Conservation (phyloP, 176 grass and related monocot species). For the Cymbopogon citratus region DNA sequence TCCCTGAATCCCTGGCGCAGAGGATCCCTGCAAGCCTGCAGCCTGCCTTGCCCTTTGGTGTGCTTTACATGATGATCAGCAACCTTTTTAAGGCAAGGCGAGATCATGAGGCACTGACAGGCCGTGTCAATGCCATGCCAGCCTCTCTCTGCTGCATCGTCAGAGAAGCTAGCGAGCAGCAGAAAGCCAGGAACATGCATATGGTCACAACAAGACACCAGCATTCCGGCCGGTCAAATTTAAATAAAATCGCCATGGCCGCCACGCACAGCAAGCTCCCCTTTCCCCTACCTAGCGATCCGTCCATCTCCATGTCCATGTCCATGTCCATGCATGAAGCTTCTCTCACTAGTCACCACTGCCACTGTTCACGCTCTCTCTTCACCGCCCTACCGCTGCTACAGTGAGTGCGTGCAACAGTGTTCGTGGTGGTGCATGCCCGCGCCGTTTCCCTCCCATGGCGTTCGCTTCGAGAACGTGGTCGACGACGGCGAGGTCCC, state of each 20-base stretch:
- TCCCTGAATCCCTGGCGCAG: background rate
- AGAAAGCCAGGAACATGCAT: background rate
- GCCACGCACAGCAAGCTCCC: background rate
- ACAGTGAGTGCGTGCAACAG: background rate
- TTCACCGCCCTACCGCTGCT: background rate
- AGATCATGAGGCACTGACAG: conserved; percentile 32
- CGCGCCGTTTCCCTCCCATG: background rate
- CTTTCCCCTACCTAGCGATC: background rate
- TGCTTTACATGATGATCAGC: conserved; percentile 32
- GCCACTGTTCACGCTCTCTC: background rate
- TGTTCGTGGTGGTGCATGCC: background rate
- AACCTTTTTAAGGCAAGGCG: background rate
- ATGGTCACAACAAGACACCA: conserved; percentile 25
- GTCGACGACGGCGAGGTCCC: background rate
- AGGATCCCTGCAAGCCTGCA: conserved; percentile 17
- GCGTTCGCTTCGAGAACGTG: background rate
- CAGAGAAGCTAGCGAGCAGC: too few relatives aligned
- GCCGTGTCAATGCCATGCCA: conserved; percentile 21
- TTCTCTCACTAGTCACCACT: conserved; percentile 28
- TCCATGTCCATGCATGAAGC: conserved; percentile 24
- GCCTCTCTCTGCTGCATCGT: too few relatives aligned
- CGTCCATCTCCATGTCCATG: background rate
- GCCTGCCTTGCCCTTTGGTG: background rate
- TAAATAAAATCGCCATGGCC: conserved; percentile 21
- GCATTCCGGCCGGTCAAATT: background rate